Evolutionary conservation across 2,329 filamentous ascomycete genomes (phyloP), one percentile per base, ranked within the genome.

Genomic region (Metarhizium guizhouense): DNA sequence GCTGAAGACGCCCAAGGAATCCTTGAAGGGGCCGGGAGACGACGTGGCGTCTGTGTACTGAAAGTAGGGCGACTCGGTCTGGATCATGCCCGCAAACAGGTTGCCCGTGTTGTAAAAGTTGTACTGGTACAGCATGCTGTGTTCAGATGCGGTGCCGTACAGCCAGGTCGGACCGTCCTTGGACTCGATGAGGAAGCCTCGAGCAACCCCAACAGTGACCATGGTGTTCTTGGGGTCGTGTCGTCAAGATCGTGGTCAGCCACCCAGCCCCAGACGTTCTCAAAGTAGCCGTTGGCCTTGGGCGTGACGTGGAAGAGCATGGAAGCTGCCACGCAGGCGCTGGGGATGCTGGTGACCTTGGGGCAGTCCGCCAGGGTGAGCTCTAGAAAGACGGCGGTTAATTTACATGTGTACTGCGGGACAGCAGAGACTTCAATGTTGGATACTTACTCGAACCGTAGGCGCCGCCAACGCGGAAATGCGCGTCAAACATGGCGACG

Each of bases 401-500:
- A 25, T 25, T 25, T 25, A 25, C 25, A 25, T 25, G 25, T 25
- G 4, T 25, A 25, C 25, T 4, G 25, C 25, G 25, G 25, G 4
- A 25, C 25, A 25, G 25, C 25, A 25, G 25, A 25, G 25, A 25
- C 25, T 4, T 25, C 25, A 25, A 4, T 25, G 25, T 10, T 40
- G 10, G 14, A 11, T 40, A 14, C 36, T 40, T 40, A 48, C 83
- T 70, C 13, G 86, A 86, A 36, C 87, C 87, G 3, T 80, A 77
- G 18, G 81, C 81, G 29, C 88, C 88, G 60, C 86, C 87, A 57
- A 92, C 78, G 59, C 88, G 84, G 68, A 87, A 78, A 69, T 93
- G 88, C 5, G 82, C 81, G 53, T 53, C 79, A 78, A 78, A 83
- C 62, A 84, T 74, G 5, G 76, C 81, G 10, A 58, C 62, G 0